Evolutionary conservation across 2,329 filamentous ascomycete genomes (phyloP).

Genomic region (Coniella vitis): DNA sequence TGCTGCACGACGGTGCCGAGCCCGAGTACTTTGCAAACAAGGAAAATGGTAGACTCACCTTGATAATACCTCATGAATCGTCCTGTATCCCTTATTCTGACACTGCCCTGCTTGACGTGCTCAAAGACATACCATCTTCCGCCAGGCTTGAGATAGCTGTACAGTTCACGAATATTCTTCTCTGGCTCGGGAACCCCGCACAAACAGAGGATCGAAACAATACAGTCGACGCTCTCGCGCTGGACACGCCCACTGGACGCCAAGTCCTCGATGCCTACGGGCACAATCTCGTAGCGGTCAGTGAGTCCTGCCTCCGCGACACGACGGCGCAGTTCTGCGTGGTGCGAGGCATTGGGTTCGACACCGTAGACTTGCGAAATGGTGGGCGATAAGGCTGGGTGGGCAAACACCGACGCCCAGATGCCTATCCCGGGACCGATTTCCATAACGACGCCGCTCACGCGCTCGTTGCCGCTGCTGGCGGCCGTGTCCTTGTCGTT

Average conservation of each 20-base stretch:
- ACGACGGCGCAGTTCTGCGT: conserved; percentile 38
- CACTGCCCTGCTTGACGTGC: conserved; percentile 39
- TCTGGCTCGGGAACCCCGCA: conserved; percentile 58
- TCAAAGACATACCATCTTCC: conserved; percentile 59
- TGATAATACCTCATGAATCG: conserved; percentile 42
- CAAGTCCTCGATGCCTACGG: conserved; percentile 55
- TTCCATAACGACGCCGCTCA: conserved; percentile 43
- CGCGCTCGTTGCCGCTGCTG: conserved; percentile 19
- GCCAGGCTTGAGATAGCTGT: conserved; percentile 52
- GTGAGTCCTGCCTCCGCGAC: conserved; percentile 46
- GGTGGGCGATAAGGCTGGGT: conserved; percentile 7
- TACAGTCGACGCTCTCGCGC: conserved; percentile 47
- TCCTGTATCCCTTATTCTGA: conserved; percentile 22
- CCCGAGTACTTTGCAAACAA: no score
- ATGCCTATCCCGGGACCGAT: conserved; percentile 46
- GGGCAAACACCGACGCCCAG: conserved; percentile 49
- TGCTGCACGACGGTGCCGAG: no score
- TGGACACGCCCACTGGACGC: conserved; percentile 36
- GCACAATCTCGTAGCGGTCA: conserved; percentile 54
- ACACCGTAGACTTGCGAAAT: conserved; percentile 52
- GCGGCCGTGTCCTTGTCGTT: conserved; percentile 14
- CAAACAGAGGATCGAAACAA: conserved; percentile 55
- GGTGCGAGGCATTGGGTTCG: conserved; percentile 54
- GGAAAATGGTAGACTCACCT: conserved; percentile 34
- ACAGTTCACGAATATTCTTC: conserved; percentile 47